phyloP scores from a whole-genome alignment of 345 rosid genomes.

The Hypericum androsaemum region DNA sequence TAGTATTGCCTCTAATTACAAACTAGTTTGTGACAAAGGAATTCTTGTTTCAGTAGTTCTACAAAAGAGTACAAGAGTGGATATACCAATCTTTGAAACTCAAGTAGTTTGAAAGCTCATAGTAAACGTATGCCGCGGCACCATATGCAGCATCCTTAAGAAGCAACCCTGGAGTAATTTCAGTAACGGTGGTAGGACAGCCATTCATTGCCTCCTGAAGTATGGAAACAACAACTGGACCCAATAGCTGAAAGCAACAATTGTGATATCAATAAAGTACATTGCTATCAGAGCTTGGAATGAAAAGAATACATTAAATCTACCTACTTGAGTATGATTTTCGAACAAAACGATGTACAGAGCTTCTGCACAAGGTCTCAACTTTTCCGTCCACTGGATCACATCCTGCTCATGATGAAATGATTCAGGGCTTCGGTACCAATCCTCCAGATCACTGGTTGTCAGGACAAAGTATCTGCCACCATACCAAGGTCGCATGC shows the following conservation, averaged over 20 bases:
- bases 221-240: conserved; percentile 82
- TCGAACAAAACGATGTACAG: conserved; percentile 93
- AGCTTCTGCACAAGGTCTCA: conserved; percentile 97
- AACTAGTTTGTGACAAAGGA: too few relatives aligned
- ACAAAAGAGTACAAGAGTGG: conserved; percentile 12
- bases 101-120: conserved; percentile 92
- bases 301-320: conserved; percentile 10
- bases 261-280: conserved; percentile 5
- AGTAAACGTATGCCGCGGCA: conserved; percentile 95
- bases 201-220: conserved; percentile 92
- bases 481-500: conserved; percentile 6
- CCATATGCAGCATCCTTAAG: conserved; percentile 96
- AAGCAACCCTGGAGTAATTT: conserved; percentile 74
- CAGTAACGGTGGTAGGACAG: conserved; percentile 74
- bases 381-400: conserved; percentile 97
- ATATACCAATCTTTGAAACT: conserved; percentile 87
- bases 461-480: conserved; percentile 87
- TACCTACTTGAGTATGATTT: conserved; percentile 87
- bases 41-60: too few relatives aligned
- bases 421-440: conserved; percentile 87
- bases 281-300: not conserved
- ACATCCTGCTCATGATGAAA: conserved; percentile 99
- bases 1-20: too few relatives aligned
- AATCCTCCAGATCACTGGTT: conserved; percentile 77
- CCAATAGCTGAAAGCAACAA: conserved; percentile 54